Conservation (phyloP, 169 alveolate species). For the Babesia microti region DNA sequence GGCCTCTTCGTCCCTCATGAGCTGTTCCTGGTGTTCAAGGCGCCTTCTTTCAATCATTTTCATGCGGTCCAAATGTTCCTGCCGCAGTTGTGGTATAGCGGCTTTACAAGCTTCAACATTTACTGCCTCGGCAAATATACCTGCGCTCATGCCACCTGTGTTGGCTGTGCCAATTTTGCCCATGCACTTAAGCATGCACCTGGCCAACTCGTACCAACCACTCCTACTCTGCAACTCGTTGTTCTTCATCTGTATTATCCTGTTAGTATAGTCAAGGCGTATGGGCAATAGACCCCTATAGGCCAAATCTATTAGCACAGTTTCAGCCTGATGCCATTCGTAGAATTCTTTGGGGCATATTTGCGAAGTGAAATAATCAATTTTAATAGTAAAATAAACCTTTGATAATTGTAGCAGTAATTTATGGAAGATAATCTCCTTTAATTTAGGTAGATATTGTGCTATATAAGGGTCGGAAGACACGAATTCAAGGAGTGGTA, state of each 20-base stretch:
- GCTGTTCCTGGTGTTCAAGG: constrained; percentile 46
- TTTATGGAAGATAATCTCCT: constrained; percentile 71
- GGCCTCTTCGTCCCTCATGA: constrained; percentile 45
- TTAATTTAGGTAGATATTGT: constrained; percentile 59
- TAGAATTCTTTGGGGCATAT: constrained; percentile 71
- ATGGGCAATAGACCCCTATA: constrained; percentile 50
- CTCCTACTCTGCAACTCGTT: constrained; percentile 23
- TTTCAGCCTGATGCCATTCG: constrained; percentile 75
- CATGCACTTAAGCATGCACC: constrained; percentile 38
- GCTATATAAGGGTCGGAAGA: constrained; percentile 26
- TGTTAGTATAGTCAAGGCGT: constrained; percentile 54
- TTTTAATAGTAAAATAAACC: constrained; percentile 70
- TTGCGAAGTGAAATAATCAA: constrained; percentile 64
- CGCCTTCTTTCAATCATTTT: constrained; percentile 46
- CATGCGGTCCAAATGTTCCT: constrained; percentile 26
- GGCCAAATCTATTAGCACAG: constrained; percentile 58
- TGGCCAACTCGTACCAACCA: constrained; percentile 35
- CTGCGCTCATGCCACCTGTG: too few species aligned
- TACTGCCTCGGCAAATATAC: too few species aligned
- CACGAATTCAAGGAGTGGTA: constrained; percentile 43
- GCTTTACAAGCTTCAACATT: constrained; percentile 29
- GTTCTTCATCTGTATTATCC: constrained; percentile 37
- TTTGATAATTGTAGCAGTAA: constrained; percentile 61
- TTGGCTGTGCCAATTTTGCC: too few species aligned
- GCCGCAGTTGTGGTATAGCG: constrained; percentile 38